A percentile compares a stretch with the other conserved stretches of the same genome.
These are phyloP conservation scores for Solanum bukasovii DNA, from an alignment of 257 asterid genomes.

Conservation along the genomic window DNA sequence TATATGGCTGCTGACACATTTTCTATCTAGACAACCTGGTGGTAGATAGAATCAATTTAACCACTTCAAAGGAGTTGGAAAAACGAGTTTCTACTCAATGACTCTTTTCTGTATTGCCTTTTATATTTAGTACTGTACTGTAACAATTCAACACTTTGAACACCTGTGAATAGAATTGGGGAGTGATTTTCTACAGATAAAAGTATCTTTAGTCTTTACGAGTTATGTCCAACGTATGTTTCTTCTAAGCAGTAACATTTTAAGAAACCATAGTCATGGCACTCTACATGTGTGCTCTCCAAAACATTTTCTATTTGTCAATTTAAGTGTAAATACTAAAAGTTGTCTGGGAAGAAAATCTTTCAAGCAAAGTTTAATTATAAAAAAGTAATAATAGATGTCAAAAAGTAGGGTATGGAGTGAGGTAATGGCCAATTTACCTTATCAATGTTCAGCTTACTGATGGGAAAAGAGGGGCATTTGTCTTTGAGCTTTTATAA, in stretches of 20 bases:
- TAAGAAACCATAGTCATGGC: not conserved
- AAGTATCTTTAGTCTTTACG: not conserved
- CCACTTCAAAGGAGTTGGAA: not conserved
- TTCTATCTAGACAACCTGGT: too few species aligned
- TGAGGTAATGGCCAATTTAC: too few species aligned
- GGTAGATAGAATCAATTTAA: not conserved
- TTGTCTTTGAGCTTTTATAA: too few species aligned
- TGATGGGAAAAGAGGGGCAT: too few species aligned
- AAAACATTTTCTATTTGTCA: not conserved
- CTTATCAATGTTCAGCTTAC: too few species aligned
- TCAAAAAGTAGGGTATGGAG: not conserved
- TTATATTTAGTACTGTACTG: not conserved
- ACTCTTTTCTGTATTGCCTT: not conserved
- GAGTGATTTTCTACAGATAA: not conserved
- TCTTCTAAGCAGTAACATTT: not conserved
- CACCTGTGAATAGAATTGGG: not conserved
- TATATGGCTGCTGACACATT: not conserved
- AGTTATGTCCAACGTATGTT: not conserved
- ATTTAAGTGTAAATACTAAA: not conserved
- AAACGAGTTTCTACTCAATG: not conserved
- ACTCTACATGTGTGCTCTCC: not conserved
- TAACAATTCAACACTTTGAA: not conserved
- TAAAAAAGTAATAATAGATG: not conserved
- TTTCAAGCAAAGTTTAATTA: not conserved
- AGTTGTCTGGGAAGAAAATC: not conserved